Evolutionary conservation across 805 yeast species (phyloP).

Genomic region (Myxozyma neglecta): DNA sequence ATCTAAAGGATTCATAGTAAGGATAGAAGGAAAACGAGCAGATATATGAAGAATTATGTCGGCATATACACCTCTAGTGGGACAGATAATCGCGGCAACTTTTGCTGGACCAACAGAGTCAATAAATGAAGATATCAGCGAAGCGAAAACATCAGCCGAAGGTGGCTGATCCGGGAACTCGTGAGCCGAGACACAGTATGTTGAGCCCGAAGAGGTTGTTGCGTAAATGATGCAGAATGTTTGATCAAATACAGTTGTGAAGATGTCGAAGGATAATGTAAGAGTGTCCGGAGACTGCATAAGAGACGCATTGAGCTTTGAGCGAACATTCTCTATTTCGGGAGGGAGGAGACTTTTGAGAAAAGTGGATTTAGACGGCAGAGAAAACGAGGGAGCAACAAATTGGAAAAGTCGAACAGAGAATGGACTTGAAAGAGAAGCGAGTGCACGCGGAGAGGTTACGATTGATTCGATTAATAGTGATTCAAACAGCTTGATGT

Average conservation of each 20-base stretch:
- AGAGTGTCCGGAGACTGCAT: slow-evolving; percentile 19
- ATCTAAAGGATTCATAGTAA: slow-evolving; percentile 22
- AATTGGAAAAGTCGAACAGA: slow-evolving; percentile 8
- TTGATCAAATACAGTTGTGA: slow-evolving; percentile 17
- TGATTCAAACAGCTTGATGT: slow-evolving; percentile 14
- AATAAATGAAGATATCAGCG: slow-evolving; percentile 8
- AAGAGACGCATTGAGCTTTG: slow-evolving; percentile 7
- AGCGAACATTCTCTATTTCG: slow-evolving; percentile 20
- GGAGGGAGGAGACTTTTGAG: slow-evolving; percentile 13
- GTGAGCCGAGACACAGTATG: slow-evolving; percentile 21
- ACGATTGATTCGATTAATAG: slow-evolving; percentile 20
- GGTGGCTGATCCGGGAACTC: slow-evolving; percentile 13
- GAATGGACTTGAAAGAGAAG: background rate
- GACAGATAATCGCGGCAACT: slow-evolving; percentile 18
- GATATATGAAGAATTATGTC: background rate
- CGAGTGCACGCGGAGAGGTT: slow-evolving; percentile 4
- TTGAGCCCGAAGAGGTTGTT: slow-evolving; percentile 22
- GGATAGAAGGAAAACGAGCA: slow-evolving; percentile 19
- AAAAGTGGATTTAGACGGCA: slow-evolving; percentile 15
- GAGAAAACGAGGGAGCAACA: slow-evolving; percentile 7
- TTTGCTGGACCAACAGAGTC: slow-evolving; percentile 20
- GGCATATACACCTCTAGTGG: slow-evolving; percentile 6
- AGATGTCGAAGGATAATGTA: slow-evolving; percentile 27
- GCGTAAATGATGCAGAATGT: slow-evolving; percentile 19
- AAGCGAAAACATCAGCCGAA: slow-evolving; percentile 16